Evolutionary conservation across 345 rosid genomes (phyloP), one percentile per base, ranked within the genome.

Genomic region (Rhizophora apiculata): DNA sequence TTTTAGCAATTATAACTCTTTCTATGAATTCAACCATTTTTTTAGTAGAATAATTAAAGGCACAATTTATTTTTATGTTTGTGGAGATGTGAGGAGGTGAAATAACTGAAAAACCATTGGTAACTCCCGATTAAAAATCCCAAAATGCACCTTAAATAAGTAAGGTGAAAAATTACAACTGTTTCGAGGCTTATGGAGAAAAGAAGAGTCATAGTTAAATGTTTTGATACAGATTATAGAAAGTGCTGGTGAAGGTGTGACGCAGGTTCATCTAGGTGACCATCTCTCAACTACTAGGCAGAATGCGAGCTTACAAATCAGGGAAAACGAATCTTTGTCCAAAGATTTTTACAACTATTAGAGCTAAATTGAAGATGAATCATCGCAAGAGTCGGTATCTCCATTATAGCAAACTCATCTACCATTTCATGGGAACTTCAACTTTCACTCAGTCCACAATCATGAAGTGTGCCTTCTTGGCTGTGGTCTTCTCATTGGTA

Each of bases 231-330:
- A 88, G 80, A 80, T 90, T 74, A 96, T 90, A 26, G 93, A 95
- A 83, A 92, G 98, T 78, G 96, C 90, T 69, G 98, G 96, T 72
- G 97, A 90, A 87, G 97, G 94, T 6, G 96, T 90, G 16, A 88
- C 89, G 1, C 96, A 87, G 62, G 97, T 92, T 80, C 87, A 85
- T 71, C 78, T 91, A 5, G 97, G 97, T 65, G 99, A 92, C 53
- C 97, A 90, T 78, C 96, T 96, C 99, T 39, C 90, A 96, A 96
- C 75, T 95, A 92, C 76, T 96, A 95, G 76, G 99, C 97, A n/a
- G 99, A 96, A 81, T 96, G 98, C 67, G 76, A 84, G 52, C 89
- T 76, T 96, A 97, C 81, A 92, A 89, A 76, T 96, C 96, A 10
- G 97, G 98, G 53, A 92, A 92, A 87, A 88, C 99, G 51, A 92